Conservation (phyloP, 2,329 filamentous ascomycete genomes). For the Beauveria rudraprayagi region DNA sequence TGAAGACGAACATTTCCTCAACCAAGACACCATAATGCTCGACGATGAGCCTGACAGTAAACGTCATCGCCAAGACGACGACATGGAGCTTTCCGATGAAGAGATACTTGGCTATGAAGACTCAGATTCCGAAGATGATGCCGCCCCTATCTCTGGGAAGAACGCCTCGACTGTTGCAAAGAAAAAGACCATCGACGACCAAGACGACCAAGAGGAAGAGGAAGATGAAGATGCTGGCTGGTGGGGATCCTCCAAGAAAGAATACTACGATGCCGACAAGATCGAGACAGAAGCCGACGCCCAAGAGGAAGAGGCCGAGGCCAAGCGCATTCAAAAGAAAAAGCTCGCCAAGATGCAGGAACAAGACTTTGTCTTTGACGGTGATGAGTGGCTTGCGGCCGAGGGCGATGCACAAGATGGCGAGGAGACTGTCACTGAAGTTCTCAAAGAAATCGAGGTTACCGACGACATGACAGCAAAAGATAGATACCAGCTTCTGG, state of each 20-base stretch:
- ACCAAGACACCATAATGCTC: slow-evolving; percentile 77
- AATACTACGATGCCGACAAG: slow-evolving; percentile 86
- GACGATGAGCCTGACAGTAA: slow-evolving; percentile 76
- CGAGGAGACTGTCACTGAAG: slow-evolving; percentile 66
- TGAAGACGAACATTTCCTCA: slow-evolving; percentile 86
- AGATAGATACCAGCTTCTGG: slow-evolving; percentile 68
- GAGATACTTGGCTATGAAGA: slow-evolving; percentile 47
- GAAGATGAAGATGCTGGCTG: slow-evolving; percentile 53
- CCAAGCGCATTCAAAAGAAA: slow-evolving; percentile 80
- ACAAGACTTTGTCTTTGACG: slow-evolving; percentile 88
- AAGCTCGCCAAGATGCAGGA: slow-evolving; percentile 83
- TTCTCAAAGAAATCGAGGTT: slow-evolving; percentile 77
- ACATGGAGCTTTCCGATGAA: slow-evolving; percentile 55
- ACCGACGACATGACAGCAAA: slow-evolving; percentile 68
- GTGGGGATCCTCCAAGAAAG: slow-evolving; percentile 82
- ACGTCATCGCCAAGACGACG: slow-evolving; percentile 63
- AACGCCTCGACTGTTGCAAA: slow-evolving; percentile 16
- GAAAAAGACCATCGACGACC: slow-evolving; percentile 34
- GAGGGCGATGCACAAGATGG: slow-evolving; percentile 42
- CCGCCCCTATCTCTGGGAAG: slow-evolving; percentile 30
- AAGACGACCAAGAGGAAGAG: slow-evolving; percentile 44
- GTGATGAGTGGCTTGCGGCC: slow-evolving; percentile 69
- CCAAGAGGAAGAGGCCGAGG: slow-evolving; percentile 85
- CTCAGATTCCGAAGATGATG: slow-evolving; percentile 33
- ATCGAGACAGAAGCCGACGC: slow-evolving; percentile 61